Base-by-base conservation (phyloP, 495 filamentous ascomycete genomes). In the Penicillium lagena region DNA sequence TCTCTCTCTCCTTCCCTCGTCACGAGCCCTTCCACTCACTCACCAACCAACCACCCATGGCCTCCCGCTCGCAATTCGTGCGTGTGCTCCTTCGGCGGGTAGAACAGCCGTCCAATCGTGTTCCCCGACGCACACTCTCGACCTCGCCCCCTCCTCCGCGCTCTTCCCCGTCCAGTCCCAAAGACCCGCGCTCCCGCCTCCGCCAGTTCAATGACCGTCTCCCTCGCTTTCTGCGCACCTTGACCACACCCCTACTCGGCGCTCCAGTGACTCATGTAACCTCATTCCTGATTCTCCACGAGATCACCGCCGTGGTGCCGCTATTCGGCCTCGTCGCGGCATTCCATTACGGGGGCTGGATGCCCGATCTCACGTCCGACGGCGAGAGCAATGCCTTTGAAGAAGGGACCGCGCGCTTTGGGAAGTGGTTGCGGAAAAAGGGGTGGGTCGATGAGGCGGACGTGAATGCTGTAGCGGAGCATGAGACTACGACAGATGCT, bases 271-370 rank as follows among this genome's bases (percentile, higher is more conserved):
- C 87, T 3, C 89, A 96, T 66, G 71, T 96, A 33, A 80, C 81
- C 7, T 79, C 93, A 3, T 98, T 98, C 62, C 67, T 98, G 9
- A 68, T 96, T 34, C 77, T 98, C 0, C 93, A 98, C 71, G 93
- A 98, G 60, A 46, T 94, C 29, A 96, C 93, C 0, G 93, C 93
- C 12, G 63, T 96, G 11, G 49, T 89, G 4, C 90, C 93, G 1
- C 63, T 97, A 0, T 60, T 90, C 27, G 86, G 81, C 0, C 73
- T 98, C 0, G 79, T 83, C 9, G 85, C 73, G 7, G 48, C 77
- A 1, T 95, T 98, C 59, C 87, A 96, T 60, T 85, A 86, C 51
- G 76, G 75, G 3, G 64, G 76, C 45, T 83, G 81, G 77, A 67
- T 86, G 34, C 86, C 63, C 32, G 76, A 64, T 37, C 70, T 63